phyloP scores from a whole-genome alignment of 1,284 basidiomycete species.

The Anthracocystis walkeri region DNA sequence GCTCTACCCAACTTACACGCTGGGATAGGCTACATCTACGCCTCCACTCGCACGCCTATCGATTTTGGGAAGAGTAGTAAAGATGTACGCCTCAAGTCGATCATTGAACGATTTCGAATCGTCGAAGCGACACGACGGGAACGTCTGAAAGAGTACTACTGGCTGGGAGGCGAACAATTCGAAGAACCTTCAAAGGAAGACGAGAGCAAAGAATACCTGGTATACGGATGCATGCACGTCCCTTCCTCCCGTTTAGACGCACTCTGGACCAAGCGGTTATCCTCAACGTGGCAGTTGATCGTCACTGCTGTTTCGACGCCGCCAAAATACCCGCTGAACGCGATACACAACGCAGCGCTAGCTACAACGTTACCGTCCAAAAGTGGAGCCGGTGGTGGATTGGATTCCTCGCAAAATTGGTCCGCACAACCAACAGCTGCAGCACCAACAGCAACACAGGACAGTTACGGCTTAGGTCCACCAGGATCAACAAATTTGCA shows the following conservation, averaged over 20 bases:
- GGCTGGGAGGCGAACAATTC: conserved; percentile 24
- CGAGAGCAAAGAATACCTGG: conserved; percentile 78
- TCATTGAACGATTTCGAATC: conserved; percentile 78
- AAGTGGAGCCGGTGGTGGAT: not conserved
- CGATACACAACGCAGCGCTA: conserved; percentile 18
- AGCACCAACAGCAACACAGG: conserved; percentile 14
- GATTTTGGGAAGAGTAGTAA: conserved; percentile 37
- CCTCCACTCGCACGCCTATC: conserved; percentile 72
- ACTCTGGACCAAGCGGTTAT: conserved; percentile 83
- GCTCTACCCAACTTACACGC: conserved; percentile 90
- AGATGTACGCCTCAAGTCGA: conserved; percentile 84
- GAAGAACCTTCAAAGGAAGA: not conserved
- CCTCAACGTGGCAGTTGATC: conserved; percentile 70
- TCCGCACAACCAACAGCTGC: conserved; percentile 14
- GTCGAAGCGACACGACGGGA: conserved; percentile 80
- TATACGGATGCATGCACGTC: conserved; percentile 92
- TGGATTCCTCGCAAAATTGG: not conserved
- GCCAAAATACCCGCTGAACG: conserved; percentile 56
- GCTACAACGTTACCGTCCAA: conserved; percentile 9
- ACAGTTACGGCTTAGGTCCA: conserved; percentile 28
- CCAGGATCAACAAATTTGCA: conserved; percentile 74
- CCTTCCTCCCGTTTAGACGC: conserved; percentile 89
- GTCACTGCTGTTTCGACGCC: conserved; percentile 65
- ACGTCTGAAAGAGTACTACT: conserved; percentile 71
- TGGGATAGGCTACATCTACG: conserved; percentile 92